phyloP scores from a whole-genome alignment of 495 filamentous ascomycete species.

The Xylaria cubensis region DNA sequence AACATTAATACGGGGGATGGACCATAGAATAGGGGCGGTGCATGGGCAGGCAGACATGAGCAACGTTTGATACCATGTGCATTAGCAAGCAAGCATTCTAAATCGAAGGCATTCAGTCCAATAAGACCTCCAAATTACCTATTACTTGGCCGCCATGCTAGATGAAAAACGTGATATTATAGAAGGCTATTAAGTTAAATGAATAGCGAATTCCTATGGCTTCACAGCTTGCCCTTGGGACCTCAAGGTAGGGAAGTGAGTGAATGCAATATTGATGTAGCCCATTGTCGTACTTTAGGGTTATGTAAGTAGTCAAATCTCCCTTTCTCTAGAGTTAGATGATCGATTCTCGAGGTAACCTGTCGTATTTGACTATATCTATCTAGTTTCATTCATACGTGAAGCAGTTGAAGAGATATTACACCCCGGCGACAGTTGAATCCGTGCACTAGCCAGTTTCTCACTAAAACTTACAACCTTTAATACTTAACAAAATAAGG shows the following conservation, averaged over 20 bases:
- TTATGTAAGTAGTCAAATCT: neutral
- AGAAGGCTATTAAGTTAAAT: neutral
- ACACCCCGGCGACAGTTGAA: no score
- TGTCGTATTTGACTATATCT: neutral
- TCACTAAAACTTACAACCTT: no score
- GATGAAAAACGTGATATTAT: neutral
- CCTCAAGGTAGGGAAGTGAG: neutral
- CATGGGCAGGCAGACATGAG: constrained; percentile 18
- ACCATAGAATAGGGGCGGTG: constrained; percentile 16
- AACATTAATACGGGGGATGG: neutral
- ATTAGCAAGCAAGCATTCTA: constrained; percentile 22
- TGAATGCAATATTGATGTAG: neutral
- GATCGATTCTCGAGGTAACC: neutral
- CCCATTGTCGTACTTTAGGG: neutral
- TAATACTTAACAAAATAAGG: no score
- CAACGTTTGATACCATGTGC: constrained; percentile 30
- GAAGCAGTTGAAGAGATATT: no score
- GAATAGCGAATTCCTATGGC: neutral
- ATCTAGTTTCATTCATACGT: neutral
- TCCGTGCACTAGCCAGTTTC: no score
- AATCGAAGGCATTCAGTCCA: constrained; percentile 13
- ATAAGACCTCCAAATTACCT: neutral
- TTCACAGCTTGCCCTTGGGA: neutral
- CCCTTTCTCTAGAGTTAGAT: neutral
- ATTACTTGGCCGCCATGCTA: neutral